These are phyloP conservation scores for Euphorbia peplus DNA, from an alignment of 345 rosid genomes.

Conservation along the genomic window DNA sequence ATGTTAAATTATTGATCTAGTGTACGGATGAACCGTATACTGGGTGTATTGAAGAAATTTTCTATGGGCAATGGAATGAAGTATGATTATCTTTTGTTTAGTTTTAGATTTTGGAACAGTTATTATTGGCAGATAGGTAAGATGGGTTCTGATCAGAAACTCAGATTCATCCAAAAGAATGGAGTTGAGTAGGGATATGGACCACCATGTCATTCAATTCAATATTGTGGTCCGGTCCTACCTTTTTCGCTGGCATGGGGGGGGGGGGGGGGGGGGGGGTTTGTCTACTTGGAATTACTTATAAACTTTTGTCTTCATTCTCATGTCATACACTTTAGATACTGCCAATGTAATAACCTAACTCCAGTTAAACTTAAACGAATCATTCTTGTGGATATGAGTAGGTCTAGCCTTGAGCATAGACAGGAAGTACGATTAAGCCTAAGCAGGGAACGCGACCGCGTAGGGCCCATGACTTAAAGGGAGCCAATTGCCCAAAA, in stretches of 20 bases:
- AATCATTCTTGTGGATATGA: too few relatives aligned
- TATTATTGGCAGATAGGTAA: neutral
- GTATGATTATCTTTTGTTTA: neutral
- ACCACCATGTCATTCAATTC: neutral
- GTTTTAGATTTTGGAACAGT: neutral
- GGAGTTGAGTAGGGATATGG: conserved; percentile 9
- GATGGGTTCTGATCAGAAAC: neutral
- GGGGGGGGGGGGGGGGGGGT: too few relatives aligned
- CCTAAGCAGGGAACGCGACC: too few relatives aligned
- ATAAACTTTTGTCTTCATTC: neutral
- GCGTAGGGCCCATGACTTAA: too few relatives aligned
- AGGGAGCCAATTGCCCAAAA: too few relatives aligned
- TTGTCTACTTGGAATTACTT: neutral
- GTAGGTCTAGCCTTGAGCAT: too few relatives aligned
- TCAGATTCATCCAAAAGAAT: conserved; percentile 6
- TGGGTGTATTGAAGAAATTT: too few relatives aligned
- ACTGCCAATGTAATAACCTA: neutral
- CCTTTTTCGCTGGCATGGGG: neutral
- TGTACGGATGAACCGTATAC: too few relatives aligned
- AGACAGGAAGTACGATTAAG: too few relatives aligned
- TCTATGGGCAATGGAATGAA: neutral
- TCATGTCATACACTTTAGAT: neutral
- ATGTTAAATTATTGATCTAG: too few relatives aligned
- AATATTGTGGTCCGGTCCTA: conserved; percentile 7
- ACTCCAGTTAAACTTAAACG: neutral